Conservation (phyloP, 2,329 filamentous ascomycete species). For the Sporothrix luriei region DNA sequence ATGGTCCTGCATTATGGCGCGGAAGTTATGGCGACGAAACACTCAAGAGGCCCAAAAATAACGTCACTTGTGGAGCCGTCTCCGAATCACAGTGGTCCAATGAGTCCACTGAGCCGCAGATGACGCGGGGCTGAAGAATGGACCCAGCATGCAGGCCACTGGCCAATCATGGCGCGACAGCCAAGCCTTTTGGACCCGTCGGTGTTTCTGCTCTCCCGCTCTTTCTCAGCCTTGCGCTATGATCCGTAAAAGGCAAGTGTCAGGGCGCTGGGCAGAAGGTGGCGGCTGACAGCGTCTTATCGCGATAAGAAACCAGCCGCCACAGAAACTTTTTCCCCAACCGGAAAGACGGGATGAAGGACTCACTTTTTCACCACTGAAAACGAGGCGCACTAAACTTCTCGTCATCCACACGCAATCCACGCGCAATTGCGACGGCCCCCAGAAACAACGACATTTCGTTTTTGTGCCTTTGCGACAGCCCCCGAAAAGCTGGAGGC, state of each 20-base stretch:
- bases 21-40: neutral
- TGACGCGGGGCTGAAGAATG: conserved; percentile 27
- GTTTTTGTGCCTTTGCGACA: neutral
- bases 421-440: neutral
- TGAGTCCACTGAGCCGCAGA: neutral
- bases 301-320: conserved; percentile 31
- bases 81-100: neutral
- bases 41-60: conserved; percentile 8
- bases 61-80: conserved; percentile 26
- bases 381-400: neutral
- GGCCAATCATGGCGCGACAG: conserved; percentile 21
- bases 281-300: conserved; percentile 19
- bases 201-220: neutral
- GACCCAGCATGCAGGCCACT: neutral
- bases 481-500: conserved; percentile 30
- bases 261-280: neutral
- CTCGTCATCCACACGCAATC: neutral
- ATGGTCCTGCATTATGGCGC: conserved; percentile 2
- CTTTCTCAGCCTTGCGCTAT: conserved; percentile 34
- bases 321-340: conserved; percentile 18
- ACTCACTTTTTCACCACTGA: neutral
- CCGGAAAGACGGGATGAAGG: no score
- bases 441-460: neutral
- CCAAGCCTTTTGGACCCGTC: neutral
- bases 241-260: neutral